Evolutionary conservation across 2,329 filamentous ascomycete genomes (phyloP), one percentile per base, ranked within the genome.

Genomic region (Fonsecaea pedrosoi): DNA sequence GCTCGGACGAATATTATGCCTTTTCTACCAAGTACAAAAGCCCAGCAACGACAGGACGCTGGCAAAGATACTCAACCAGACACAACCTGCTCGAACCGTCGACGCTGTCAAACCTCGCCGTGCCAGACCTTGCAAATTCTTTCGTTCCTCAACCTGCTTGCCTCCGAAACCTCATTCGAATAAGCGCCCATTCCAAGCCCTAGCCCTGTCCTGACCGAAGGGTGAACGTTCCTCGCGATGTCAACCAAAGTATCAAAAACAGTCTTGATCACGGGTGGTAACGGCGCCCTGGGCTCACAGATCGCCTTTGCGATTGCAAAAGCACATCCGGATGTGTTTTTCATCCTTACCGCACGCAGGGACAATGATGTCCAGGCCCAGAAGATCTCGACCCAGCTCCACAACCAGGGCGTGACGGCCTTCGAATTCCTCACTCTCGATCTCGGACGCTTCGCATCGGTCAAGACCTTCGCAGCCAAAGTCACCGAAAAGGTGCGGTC

Each of bases 221-320:
- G 18, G 54, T 13, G 32, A 37, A 34, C n/a, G 25, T n/a, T 57
- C n/a, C n/a, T n/a, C 1, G 18, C n/a, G n/a, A 60, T 60, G 58
- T 53, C 58, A 30, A 21, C 40, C 30, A 60, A 60, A 21, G 25
- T 42, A 18, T 60, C 58, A 4, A 60, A 50, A 60, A 60, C 58
- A 50, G 58, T 60, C 18, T 42, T 60, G 10, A 60, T 60, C 30
- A 60, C 58, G 6, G 58, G 58, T n/a, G 58, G 58, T 30, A 60
- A 60, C 30, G 58, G 58, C 4, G 58, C 58, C 15, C 15, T 60
- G 5, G 58, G 58, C 7, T 60, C 58, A 13, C 58, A 60, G 15
- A 60, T 60, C 13, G 58, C 58, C 32, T 60, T 60, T 42, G 58
- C 35, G 15, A 60, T 60, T 10, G 58, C 58, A 12, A 60, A 60